Evolutionary conservation across 768 basidiomycete genomes (phyloP), one percentile per base, ranked within the genome.

Genomic region (Pleurotus tuber-regium): DNA sequence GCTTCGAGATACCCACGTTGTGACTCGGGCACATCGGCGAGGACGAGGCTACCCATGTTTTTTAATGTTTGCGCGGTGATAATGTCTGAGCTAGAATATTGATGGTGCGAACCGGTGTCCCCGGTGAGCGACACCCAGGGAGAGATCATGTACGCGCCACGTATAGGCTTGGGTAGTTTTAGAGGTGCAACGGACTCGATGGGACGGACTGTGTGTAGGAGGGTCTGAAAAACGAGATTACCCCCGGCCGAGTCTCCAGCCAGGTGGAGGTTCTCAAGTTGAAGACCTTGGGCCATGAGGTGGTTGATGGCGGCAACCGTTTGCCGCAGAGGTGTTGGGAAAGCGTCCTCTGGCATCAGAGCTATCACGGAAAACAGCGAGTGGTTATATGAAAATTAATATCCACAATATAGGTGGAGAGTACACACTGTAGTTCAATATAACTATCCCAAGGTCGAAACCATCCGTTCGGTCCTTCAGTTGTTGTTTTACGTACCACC

Each of bases 241-340:
- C 53, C 70, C n/a, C 70, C 70, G 1, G 70, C 69, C 1, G 70
- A 72, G 52, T 72, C 70, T 4, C 70, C 69, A 2, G 63, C 65
- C 10, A 74, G 50, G 39, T 67, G 60, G 16, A 73, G 57, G 54
- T 72, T 61, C 30, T 56, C 52, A 4, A 70, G 68, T 10, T 57
- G 51, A 5, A 70, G 55, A 10, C 69, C 70, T 2, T 54, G 52
- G 26, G 59, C 54, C 36, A 69, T 40, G 12, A 74, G 61, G 51
- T 70, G 66, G 25, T 67, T 52, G n/a, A 74, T 52, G 3, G 65
- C 70, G 6, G 57, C 39, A 3, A 60, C 43, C 1, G 64, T 57
- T 48, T 73, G 70, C 10, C 57, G 59, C 4, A 72, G 63, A 28
- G 66, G 71, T 0, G 60, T 65, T 4, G 73, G 73, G 59, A 73